These are phyloP conservation scores for Talaromyces sp. DNA, from an alignment of 2,329 filamentous ascomycete species.

Conservation along the genomic window DNA sequence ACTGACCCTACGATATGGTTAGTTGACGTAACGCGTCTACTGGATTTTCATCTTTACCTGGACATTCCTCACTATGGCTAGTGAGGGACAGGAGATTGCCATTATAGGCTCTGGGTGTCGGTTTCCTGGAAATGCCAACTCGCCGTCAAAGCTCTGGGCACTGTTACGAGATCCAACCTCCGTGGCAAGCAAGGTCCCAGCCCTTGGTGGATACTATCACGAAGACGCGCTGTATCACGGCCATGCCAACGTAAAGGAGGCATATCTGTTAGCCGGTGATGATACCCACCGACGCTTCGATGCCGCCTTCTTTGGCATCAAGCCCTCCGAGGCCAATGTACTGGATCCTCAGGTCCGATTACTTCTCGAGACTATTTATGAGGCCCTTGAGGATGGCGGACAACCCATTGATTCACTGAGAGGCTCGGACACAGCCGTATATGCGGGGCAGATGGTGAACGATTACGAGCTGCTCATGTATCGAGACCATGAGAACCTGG, in stretches of 20 bases:
- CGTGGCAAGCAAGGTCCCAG: constrained; percentile 10
- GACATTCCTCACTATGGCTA: too few species aligned
- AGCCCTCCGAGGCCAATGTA: constrained; percentile 24
- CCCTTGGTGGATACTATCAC: constrained; percentile 27
- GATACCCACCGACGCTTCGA: constrained; percentile 19
- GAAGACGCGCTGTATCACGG: constrained; percentile 13
- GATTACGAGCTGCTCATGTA: constrained; percentile 20
- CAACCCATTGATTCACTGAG: constrained; percentile 14
- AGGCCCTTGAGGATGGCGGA: constrained; percentile 25
- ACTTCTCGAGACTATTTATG: constrained; percentile 36
- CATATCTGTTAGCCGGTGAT: constrained; percentile 17
- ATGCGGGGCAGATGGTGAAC: constrained; percentile 18
- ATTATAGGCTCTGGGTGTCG: constrained; percentile 7
- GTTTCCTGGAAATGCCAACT: background rate
- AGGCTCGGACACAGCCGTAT: constrained; percentile 23
- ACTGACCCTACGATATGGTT: too few species aligned
- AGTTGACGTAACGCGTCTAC: too few species aligned
- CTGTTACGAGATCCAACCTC: background rate
- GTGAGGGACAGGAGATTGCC: background rate
- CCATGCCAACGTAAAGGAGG: constrained; percentile 19
- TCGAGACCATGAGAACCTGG: constrained; percentile 12
- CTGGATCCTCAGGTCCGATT: constrained; percentile 24
- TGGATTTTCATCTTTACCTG: too few species aligned
- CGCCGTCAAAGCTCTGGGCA: constrained; percentile 1
- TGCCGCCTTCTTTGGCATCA: constrained; percentile 20